phyloP scores from a whole-genome alignment of 495 filamentous ascomycete genomes.

The Thozetella sp. region DNA sequence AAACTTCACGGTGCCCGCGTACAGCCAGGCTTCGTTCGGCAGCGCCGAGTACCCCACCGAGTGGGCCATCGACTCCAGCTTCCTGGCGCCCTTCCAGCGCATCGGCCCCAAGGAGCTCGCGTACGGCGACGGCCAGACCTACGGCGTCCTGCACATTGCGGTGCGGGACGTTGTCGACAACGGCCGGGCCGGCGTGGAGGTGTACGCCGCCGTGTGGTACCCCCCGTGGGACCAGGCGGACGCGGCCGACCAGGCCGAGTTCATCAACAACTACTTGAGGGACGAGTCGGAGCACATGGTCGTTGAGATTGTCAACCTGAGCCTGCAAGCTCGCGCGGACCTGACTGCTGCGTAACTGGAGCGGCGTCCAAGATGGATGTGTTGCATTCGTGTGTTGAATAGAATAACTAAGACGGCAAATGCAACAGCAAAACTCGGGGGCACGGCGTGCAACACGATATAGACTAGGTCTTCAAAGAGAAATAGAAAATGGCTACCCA shows the following conservation, averaged over 20 bases:
- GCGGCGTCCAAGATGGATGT: no score
- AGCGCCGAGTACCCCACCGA: conserved; percentile 16
- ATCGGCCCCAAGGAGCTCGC: conserved; percentile 24
- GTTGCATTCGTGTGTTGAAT: no score
- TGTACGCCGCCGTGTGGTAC: conserved; percentile 27
- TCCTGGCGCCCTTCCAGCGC: conserved; percentile 16
- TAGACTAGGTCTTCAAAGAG: no score
- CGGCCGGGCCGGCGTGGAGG: conserved; percentile 17
- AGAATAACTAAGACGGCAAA: no score
- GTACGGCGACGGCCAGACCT: conserved; percentile 12
- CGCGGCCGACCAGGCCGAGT: conserved; percentile 12
- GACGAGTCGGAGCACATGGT: conserved; percentile 27
- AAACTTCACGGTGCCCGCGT: conserved; percentile 27
- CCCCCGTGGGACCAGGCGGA: conserved; percentile 13
- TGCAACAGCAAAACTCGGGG: no score
- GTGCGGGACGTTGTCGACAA: conserved; percentile 17
- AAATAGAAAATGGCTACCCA: no score
- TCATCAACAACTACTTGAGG: conserved; percentile 14
- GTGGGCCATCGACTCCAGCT: conserved; percentile 11
- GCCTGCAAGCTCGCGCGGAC: conserved; percentile 22
- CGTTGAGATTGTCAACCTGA: conserved; percentile 26
- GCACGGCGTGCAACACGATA: no score
- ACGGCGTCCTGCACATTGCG: conserved; percentile 24
- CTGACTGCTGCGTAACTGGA: neutral
- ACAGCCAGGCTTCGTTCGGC: conserved; percentile 7